Evolutionary conservation across 164 flowering plant genomes (phyloP), one percentile per base, ranked within the genome.

Genomic region (Sedum album): DNA sequence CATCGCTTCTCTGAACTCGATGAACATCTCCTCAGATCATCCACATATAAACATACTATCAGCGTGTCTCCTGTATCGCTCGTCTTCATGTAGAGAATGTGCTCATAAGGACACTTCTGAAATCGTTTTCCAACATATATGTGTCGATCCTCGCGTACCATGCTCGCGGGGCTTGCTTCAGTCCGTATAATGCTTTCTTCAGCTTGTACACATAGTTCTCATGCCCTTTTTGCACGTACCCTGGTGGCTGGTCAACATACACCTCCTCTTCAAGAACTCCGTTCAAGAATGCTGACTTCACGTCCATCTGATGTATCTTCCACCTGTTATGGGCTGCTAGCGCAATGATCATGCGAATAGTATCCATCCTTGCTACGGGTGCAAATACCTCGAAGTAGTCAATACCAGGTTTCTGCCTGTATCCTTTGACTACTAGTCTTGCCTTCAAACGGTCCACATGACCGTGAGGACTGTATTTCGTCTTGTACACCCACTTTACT

Each of bases 201-300:
- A 23, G 14, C 25, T 23, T 57, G 31, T 23, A 21, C 4, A 28
- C 62, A 21, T 15, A 3, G 62, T 28, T 4, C 62, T 21, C 18
- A 20, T 23, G 9, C 28, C 31, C 31, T 11, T 21, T 28, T 21
- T 23, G 28, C 38, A 23, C 14, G 1, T 57, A 28, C 62, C 62
- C 21, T n/a, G 62, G 62, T 23, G 62, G 30, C 21, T 20, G 26
- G 18, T 57, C 31, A 57, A 57, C 20, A 17, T 44, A 44, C 14
- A 28, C 62, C 62, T 57, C 62, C 25, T 57, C n/a, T 21, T 57
- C 25, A 17, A 57, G 62, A 23, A 57, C 31, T 57, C 62, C 62
- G 3, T 57, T 57, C 28, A 57, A 21, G 62, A 57, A 57, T 28
- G 62, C 62, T 21, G 25, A 57, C 31, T 57, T 57, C 11, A 57